Percentiles rank a stretch among this genome's conserved stretches.
Evolutionary conservation across 305 asterid genomes (phyloP).

Genomic region (Ilex paraguariensis): DNA sequence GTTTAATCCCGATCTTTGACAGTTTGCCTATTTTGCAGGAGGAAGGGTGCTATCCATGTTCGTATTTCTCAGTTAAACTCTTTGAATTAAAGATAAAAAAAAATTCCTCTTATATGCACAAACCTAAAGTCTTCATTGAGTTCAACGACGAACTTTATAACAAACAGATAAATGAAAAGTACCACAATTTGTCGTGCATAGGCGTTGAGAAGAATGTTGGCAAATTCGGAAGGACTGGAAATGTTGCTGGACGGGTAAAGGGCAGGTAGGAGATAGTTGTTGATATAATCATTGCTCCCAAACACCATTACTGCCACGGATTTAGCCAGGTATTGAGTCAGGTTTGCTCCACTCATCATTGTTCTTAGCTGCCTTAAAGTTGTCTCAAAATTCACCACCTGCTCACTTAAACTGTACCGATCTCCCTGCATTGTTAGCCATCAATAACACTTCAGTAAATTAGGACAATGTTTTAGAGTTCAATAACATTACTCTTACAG

Average conservation of each 20-base stretch:
- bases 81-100: too few species aligned
- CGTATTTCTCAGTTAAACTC: too few species aligned
- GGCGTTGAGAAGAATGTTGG: constrained; percentile 63
- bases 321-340: constrained; percentile 39
- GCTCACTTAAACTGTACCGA: constrained; percentile 65
- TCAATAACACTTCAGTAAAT: too few species aligned
- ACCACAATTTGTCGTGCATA: constrained; percentile 66
- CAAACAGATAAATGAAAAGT: not conserved
- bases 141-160: too few species aligned
- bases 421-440: constrained; percentile 42
- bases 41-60: too few species aligned
- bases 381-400: constrained; percentile 71
- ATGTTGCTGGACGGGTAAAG: constrained; percentile 60
- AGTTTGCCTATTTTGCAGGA: too few species aligned
- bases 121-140: too few species aligned
- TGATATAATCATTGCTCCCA: constrained; percentile 95
- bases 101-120: too few species aligned
- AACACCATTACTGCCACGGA: constrained; percentile 57
- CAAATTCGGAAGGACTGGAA: constrained; percentile 60
- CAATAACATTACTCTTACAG: too few species aligned
- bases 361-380: constrained; percentile 51
- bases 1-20: too few species aligned
- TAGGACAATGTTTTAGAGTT: too few species aligned
- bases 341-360: constrained; percentile 34
- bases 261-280: constrained; percentile 72